Percentiles rank a stretch among this genome's conserved stretches.
Evolutionary conservation across 2,329 filamentous ascomycete genomes (phyloP).

Genomic region (Cercospora nicotianae): DNA sequence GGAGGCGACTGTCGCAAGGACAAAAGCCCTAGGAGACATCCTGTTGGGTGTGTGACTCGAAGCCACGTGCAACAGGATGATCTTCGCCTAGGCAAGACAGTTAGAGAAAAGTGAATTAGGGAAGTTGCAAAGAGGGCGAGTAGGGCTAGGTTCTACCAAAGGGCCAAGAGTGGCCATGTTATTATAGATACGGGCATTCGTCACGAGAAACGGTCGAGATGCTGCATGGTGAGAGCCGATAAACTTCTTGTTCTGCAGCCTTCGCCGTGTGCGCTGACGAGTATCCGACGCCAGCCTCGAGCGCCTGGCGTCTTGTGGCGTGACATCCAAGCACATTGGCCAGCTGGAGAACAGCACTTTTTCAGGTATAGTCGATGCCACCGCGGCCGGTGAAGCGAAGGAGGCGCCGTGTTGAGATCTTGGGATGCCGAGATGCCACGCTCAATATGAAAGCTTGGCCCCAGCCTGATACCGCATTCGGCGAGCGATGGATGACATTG

Average conservation of each 20-base stretch:
- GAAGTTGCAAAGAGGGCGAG: not conserved
- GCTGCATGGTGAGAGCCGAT: not conserved
- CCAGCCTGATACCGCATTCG: not conserved
- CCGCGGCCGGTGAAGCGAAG: not conserved
- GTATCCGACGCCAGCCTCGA: not conserved
- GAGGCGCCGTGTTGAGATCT: constrained; percentile 1
- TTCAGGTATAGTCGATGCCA: constrained; percentile 7
- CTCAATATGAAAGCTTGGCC: constrained; percentile 3
- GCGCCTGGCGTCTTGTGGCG: constrained; percentile 5
- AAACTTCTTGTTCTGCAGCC: constrained; percentile 1
- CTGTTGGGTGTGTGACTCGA: not conserved
- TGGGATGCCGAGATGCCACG: constrained; percentile 2
- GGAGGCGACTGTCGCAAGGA: not conserved
- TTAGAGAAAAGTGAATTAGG: not conserved
- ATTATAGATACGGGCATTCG: not conserved
- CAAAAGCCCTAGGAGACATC: not conserved
- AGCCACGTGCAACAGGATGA: not conserved
- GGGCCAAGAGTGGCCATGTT: constrained; percentile 2
- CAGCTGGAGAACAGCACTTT: constrained; percentile 3
- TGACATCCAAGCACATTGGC: not conserved
- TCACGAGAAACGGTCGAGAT: not conserved
- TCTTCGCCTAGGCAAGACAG: not conserved
- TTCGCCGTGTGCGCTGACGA: constrained; percentile 3
- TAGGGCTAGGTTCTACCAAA: not conserved
- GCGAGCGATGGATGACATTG: not conserved